Evolutionary conservation across 2,329 filamentous ascomycete genomes (phyloP), one percentile per base, ranked within the genome.

Genomic region (Macrophomina tecta): DNA sequence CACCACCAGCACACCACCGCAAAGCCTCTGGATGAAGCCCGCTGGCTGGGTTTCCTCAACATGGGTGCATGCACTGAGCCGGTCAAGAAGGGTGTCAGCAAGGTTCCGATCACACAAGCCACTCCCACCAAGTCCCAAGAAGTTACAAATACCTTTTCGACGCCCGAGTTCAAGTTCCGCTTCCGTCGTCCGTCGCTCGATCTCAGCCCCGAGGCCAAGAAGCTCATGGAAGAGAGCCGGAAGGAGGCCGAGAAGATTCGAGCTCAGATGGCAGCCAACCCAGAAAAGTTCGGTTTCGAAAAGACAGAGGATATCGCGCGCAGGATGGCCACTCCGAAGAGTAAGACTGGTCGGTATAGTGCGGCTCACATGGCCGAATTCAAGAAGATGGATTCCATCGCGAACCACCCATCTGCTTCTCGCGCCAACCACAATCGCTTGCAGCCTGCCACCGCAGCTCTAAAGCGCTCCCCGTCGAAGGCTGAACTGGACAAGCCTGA

Each of bases 321-420:
- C 70, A 92, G 89, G 78, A 91, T 97, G 74, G 94, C 91, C 6
- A 88, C 88, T 71, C 88, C 94, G 12, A 96, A 90, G 80, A 89
- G 92, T 71, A 94, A 90, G 76, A 86, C 88, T 61, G 83, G 89
- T 58, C 90, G 94, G 53, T 98, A 90, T 80, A 97, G 92, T 76
- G 90, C 93, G 69, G 89, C 87, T 45, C 94, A 98, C 77, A 91
- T 92, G 87, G 89, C 90, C 60, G 87, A 94, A 74, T 97, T 98
- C 82, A 92, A 92, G 80, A 98, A 97, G 83, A 97, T 98, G 94
- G 93, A 97, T 76, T 97, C 94, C 1, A 97, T 98, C 74, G 92
- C 89, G 51, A 90, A 90, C 69, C 94, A 97, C 76, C 85, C 93
- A 8, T 97, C 94, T 11, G 87, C 90, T 16, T 95, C 90, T 81